Evolutionary conservation across 345 rosid species (phyloP), one percentile per base, ranked within the genome.

Genomic region (Angophora floribunda): DNA sequence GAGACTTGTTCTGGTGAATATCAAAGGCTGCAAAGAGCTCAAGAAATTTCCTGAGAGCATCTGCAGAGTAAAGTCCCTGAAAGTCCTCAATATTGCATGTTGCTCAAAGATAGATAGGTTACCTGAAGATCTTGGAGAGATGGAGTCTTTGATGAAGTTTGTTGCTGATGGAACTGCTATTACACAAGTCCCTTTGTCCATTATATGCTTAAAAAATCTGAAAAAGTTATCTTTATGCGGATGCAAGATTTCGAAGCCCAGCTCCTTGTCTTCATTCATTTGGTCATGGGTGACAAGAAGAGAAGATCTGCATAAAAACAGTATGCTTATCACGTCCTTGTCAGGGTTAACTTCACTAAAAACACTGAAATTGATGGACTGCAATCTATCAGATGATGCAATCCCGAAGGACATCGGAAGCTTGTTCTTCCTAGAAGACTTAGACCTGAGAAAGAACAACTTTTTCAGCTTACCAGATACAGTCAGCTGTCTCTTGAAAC

Each of bases 11-110:
- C 22, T 55, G 14, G 45, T 91, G 36, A 85, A 90, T n/a, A 57
- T 90, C 45, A 70, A 87, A 61, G 88, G 78, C 86, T 92, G 93
- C 89, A 88, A 45, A 86, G 89, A 53, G 53, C 87, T 91, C 47
- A 85, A 26, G 85, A 89, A 87, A 36, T 87, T 92, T 89, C 92
- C 94, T 3, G 47, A 47, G 13, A 79, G 49, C 51, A 89, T 90
- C 17, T 57, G 91, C 13, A 15, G 21, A 13, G 63, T 88, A 47
- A 78, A 30, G 51, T 89, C 94, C 49, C 88, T 90, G 21, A 78
- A 90, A 85, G 53, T 55, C 65, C 86, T 91, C 19, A 70, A 63
- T 61, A 47, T 91, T 30, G 88, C 91, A 41, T 90, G 91, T 36
- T 92, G 92, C 90, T 75, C 86, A 70, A 86, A 63, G 45, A 91